phyloP scores from a whole-genome alignment of 345 rosid genomes.

The Syzygium aromaticum region DNA sequence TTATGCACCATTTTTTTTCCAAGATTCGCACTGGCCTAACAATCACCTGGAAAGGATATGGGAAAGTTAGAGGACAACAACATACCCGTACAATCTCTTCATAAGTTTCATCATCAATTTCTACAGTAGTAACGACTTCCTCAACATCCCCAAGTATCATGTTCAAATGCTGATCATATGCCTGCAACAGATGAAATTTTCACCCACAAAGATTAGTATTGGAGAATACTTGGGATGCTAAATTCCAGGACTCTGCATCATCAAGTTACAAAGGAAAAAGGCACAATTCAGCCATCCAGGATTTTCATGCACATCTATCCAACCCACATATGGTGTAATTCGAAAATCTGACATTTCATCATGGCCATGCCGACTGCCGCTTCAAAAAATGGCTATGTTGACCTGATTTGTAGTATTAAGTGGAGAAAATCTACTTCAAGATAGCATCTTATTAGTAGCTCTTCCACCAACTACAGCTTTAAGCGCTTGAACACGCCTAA shows the following conservation, averaged over 20 bases:
- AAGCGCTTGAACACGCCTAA: background rate
- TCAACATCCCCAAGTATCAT: conserved; percentile 99
- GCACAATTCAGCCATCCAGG: background rate
- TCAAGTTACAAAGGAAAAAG: background rate
- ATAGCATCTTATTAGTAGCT: background rate
- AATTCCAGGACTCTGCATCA: background rate
- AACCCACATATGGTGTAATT: background rate
- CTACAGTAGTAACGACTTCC: conserved; percentile 91
- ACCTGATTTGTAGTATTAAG: background rate
- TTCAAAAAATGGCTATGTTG: background rate
- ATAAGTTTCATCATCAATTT: conserved; percentile 96
- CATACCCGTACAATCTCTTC: conserved; percentile 98
- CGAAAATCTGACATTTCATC: background rate
- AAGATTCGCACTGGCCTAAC: background rate
- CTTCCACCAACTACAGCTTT: background rate
- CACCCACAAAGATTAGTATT: background rate
- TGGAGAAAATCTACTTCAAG: background rate
- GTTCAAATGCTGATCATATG: conserved; percentile 98
- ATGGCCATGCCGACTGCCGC: background rate
- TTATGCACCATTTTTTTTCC: background rate
- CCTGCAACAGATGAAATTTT: conserved; percentile 35
- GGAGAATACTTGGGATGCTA: background rate
- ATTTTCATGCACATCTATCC: background rate
- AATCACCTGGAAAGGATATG: background rate
- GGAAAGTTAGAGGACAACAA: background rate